phyloP scores from a whole-genome alignment of 805 yeast genomes.

The Priceomyces medius region DNA sequence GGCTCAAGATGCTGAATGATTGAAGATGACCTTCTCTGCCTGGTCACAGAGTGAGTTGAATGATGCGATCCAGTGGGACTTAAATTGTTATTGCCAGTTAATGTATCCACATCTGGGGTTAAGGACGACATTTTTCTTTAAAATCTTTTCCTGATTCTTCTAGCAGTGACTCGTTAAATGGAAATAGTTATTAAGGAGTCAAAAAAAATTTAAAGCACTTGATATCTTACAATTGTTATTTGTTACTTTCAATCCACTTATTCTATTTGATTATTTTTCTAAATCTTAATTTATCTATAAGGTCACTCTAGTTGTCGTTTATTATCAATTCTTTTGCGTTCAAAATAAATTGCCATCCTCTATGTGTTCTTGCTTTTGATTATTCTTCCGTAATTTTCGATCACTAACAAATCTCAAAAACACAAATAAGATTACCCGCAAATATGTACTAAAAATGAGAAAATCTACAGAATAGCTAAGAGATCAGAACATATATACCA shows the following conservation, averaged over 20 bases:
- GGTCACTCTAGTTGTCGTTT: background rate
- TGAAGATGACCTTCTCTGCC: slow-evolving; percentile 77
- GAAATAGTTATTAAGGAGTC: too few relatives aligned
- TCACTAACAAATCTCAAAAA: slow-evolving; percentile 2
- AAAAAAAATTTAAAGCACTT: too few relatives aligned
- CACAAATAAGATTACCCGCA: slow-evolving; percentile 4
- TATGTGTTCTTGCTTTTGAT: slow-evolving; percentile 1
- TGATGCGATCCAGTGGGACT: slow-evolving; percentile 28
- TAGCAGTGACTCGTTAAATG: background rate
- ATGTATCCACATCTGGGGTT: slow-evolving; percentile 6
- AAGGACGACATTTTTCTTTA: slow-evolving; percentile 1
- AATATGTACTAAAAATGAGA: background rate
- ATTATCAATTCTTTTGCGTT: background rate
- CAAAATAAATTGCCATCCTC: background rate
- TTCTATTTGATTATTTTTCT: too few relatives aligned
- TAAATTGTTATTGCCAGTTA: slow-evolving; percentile 9
- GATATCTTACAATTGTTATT: too few relatives aligned
- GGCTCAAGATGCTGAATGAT: slow-evolving; percentile 89
- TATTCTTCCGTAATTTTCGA: slow-evolving; percentile 1
- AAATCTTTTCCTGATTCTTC: background rate
- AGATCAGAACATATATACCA: slow-evolving; percentile 42
- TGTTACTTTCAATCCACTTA: too few relatives aligned
- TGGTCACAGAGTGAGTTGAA: slow-evolving; percentile 19
- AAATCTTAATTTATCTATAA: too few relatives aligned
- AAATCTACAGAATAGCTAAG: background rate